Evolutionary conservation across 495 filamentous ascomycete species (phyloP), one percentile per base, ranked within the genome.

Genomic region (Penicillium coffeae): DNA sequence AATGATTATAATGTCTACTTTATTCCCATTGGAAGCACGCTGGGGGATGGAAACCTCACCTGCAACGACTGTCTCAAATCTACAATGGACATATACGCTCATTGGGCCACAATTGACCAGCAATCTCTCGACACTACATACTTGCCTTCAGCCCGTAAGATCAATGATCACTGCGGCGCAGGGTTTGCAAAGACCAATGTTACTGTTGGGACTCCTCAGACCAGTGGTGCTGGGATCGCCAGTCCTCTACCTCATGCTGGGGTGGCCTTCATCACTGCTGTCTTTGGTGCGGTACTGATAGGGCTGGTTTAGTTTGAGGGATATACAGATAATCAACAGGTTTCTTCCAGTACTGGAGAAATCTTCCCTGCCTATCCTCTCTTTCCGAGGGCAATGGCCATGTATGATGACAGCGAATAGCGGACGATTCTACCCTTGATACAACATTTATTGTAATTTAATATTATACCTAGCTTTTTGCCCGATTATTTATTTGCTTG

Each of bases 1-100:
- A 76, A 78, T 20, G 84, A 88, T 61, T 75, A 82, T 30, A 87
- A 90, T 50, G 70, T 91, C 14, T 98, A 96, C 70, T 89, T 84
- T 55, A 70, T 97, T 1, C 87, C 93, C 4, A 74, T 95, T 33
- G 92, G 92, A 21, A 78, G 76, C n/a, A 50, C 66, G 3, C 66
- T 96, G 2, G 82, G 86, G 0, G 73, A 73, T 3, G 77, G 75
- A 15, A 66, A 73, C 14, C 87, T 89, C 1, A 82, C 80, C 3
- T 94, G 89, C 63, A 77, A 75, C 47, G 51, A 68, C n/a, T 94
- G 89, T 57, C 63, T 88, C 20, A 70, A 81, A 55, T 66, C 83
- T 32, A 87, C 85, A 0, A 89, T 94, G 85, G 70, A 69, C 14
- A 63, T 88, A 33, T 92, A 84, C 54, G 75, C 81, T 35, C 51